Conservation (phyloP, 2,329 filamentous ascomycete species). For the Colletotrichum ledebouriae region DNA sequence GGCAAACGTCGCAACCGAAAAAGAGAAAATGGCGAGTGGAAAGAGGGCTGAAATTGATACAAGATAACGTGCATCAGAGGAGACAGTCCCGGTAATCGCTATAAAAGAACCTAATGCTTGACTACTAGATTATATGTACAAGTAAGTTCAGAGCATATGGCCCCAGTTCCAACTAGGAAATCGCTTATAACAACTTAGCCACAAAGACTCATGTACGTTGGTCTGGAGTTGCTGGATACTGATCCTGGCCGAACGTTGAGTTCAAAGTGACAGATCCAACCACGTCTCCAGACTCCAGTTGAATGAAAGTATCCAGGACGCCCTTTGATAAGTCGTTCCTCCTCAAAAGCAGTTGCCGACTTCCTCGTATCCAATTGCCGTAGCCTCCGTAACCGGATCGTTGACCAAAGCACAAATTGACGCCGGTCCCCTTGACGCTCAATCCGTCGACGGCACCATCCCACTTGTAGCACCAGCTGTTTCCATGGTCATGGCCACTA, state of each 20-base stretch:
- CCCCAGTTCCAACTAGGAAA: too few species aligned
- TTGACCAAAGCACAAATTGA: constrained; percentile 71
- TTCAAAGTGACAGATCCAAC: constrained; percentile 69
- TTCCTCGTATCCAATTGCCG: constrained; percentile 72
- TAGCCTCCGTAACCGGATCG: constrained; percentile 80
- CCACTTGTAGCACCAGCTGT: constrained; percentile 70
- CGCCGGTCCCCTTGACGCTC: constrained; percentile 57
- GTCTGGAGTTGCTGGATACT: constrained; percentile 62
- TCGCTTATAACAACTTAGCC: too few species aligned
- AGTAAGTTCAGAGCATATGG: too few species aligned
- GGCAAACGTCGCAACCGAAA: too few species aligned
- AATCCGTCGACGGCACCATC: constrained; percentile 53
- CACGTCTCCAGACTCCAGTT: constrained; percentile 67
- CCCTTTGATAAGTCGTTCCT: constrained; percentile 55
- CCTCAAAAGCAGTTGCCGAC: constrained; percentile 66
- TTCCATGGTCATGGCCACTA: constrained; percentile 76
- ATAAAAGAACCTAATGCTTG: too few species aligned
- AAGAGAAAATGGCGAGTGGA: neutral
- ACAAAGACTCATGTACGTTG: constrained; percentile 47
- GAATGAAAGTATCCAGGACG: constrained; percentile 71
- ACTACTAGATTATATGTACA: too few species aligned
- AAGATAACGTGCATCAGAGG: too few species aligned
- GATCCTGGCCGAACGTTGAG: constrained; percentile 68
- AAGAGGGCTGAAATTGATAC: too few species aligned
- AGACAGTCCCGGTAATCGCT: too few species aligned